phyloP scores from a whole-genome alignment of 2,329 filamentous ascomycete species.

The Lachnellula hyalina region DNA sequence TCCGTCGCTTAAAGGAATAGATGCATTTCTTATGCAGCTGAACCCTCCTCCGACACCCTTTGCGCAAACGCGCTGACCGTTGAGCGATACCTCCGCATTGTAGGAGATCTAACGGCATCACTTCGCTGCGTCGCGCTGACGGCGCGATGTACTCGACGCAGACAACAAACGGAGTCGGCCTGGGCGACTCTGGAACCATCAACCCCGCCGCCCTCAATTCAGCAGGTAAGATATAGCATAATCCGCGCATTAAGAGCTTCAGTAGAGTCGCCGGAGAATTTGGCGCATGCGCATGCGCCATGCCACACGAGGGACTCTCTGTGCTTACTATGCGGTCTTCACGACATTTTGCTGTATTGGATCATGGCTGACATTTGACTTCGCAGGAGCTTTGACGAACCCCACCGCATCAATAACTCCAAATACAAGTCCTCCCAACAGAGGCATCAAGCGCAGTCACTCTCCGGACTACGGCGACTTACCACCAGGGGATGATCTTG shows the following conservation, averaged over 20 bases:
- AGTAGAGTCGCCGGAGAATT: constrained; percentile 12
- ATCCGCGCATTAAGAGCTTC: constrained; percentile 18
- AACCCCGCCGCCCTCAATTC: constrained; percentile 83
- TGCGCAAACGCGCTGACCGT: constrained; percentile 23
- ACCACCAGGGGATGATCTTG: constrained; percentile 48
- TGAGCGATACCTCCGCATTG: constrained; percentile 11
- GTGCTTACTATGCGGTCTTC: constrained; percentile 25
- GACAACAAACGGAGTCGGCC: constrained; percentile 55
- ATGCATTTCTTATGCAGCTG: constrained; percentile 13
- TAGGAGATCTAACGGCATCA: constrained; percentile 31
- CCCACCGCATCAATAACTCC: constrained; percentile 41
- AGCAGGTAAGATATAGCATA: constrained; percentile 52
- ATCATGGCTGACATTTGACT: constrained; percentile 17
- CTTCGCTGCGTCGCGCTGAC: constrained; percentile 37
- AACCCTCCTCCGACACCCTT: constrained; percentile 10
- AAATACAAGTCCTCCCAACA: constrained; percentile 47
- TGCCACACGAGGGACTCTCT: constrained; percentile 5
- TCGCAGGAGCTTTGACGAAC: constrained; percentile 26
- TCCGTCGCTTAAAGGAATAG: too few species aligned
- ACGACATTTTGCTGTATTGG: constrained; percentile 1
- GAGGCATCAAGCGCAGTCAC: constrained; percentile 74
- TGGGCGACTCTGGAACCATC: constrained; percentile 73
- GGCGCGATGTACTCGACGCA: constrained; percentile 51
- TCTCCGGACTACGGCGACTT: constrained; percentile 61
- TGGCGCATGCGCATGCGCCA: constrained; percentile 3